A percentile compares a stretch with the other conserved stretches of the same genome.
These are phyloP conservation scores for Pseudogymnoascus sp. DNA, from an alignment of 2,329 filamentous ascomycete genomes.

Conservation along the genomic window DNA sequence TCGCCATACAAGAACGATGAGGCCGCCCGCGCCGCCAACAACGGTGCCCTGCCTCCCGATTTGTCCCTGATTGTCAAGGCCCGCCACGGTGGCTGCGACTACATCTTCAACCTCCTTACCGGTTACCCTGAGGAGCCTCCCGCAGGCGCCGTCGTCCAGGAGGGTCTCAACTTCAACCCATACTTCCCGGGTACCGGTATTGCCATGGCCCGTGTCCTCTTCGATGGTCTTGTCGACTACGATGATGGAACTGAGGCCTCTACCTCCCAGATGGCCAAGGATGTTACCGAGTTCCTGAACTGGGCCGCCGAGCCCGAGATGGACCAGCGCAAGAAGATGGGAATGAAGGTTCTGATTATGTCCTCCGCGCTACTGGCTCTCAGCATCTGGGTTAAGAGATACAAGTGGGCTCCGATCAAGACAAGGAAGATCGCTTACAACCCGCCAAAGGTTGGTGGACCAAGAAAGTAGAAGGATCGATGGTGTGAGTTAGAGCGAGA, in stretches of 20 bases:
- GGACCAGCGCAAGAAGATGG: constrained; percentile 99
- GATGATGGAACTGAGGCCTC: constrained; percentile 92
- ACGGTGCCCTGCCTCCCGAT: constrained; percentile 94
- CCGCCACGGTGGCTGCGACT: constrained; percentile 94
- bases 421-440: constrained; percentile 87
- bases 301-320: constrained; percentile 98
- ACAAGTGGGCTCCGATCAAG: constrained; percentile 98
- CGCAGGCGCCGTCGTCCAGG: constrained; percentile 73
- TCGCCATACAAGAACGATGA: constrained; percentile 98
- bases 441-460: constrained; percentile 45
- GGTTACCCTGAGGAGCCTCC: constrained; percentile 96
- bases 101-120: constrained; percentile 94
- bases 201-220: constrained; percentile 96
- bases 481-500: constrained; percentile 9
- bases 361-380: constrained; percentile 71
- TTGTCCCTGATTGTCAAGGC: constrained; percentile 96
- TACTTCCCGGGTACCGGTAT: constrained; percentile 99
- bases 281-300: constrained; percentile 97
- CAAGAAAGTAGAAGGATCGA: constrained; percentile 6
- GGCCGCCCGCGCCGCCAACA: constrained; percentile 94
- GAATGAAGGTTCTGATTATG: constrained; percentile 86
- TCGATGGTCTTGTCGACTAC: constrained; percentile 95
- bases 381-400: constrained; percentile 97
- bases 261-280: constrained; percentile 99
- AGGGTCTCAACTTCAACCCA: constrained; percentile 98